Evolutionary conservation across 768 basidiomycete species (phyloP).

Genomic region (Kwoniella pini): DNA sequence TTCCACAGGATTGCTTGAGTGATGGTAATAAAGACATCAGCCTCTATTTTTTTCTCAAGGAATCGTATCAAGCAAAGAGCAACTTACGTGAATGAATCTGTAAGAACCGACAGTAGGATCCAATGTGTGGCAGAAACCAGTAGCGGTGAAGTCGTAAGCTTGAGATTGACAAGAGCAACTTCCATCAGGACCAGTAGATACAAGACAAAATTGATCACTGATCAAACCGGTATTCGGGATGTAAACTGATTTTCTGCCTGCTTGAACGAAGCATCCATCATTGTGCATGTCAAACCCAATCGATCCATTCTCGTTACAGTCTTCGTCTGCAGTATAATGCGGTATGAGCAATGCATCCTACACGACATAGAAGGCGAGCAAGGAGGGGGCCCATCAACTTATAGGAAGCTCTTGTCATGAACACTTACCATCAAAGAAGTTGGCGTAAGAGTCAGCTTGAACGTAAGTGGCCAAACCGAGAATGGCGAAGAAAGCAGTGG

Average conservation of each 20-base stretch:
- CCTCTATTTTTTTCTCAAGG: not conserved
- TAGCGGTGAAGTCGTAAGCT: slow-evolving; percentile 15
- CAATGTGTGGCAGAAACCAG: slow-evolving; percentile 8
- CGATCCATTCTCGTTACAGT: slow-evolving; percentile 17
- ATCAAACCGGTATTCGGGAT: slow-evolving; percentile 17
- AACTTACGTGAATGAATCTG: slow-evolving; percentile 15
- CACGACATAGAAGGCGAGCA: no score
- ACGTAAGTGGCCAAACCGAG: slow-evolving; percentile 11
- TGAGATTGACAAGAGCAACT: slow-evolving; percentile 14
- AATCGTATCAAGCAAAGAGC: not conserved
- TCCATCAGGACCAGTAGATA: not conserved
- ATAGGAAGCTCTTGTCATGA: no score
- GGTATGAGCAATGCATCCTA: no score
- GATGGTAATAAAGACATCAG: no score
- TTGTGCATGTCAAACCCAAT: slow-evolving; percentile 22
- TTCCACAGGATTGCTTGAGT: slow-evolving; percentile 12
- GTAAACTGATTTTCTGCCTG: slow-evolving; percentile 13
- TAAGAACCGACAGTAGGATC: slow-evolving; percentile 13
- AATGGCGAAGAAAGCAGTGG: slow-evolving; percentile 12
- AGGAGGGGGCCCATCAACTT: no score
- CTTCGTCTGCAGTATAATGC: slow-evolving; percentile 8
- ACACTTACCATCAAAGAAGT: slow-evolving; percentile 28
- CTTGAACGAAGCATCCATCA: slow-evolving; percentile 16
- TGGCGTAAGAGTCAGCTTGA: slow-evolving; percentile 27
- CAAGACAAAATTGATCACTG: slow-evolving; percentile 17